Percentiles rank a stretch among this genome's conserved stretches.
phyloP scores from a whole-genome alignment of 371 early-diverging fungal genomes.

The Mortierella polycephala region DNA sequence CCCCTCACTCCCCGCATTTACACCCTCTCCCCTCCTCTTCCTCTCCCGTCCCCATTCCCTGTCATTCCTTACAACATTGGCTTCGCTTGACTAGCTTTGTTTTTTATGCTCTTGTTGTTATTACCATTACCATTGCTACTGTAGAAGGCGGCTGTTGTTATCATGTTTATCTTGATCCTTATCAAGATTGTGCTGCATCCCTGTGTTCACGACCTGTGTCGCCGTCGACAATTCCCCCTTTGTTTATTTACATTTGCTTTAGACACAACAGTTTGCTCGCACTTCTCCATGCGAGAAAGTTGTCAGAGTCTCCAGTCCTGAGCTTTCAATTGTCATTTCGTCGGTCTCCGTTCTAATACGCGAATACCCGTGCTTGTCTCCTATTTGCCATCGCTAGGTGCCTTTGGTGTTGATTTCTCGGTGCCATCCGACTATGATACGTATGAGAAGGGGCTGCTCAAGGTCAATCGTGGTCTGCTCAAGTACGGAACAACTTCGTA shows the following conservation, averaged over 20 bases:
- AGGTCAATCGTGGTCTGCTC: conserved; percentile 79
- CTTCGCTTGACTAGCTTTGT: too few species aligned
- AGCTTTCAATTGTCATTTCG: too few species aligned
- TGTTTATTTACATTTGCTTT: conserved; percentile 11
- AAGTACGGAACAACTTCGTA: conserved; percentile 85
- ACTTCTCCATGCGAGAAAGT: background rate
- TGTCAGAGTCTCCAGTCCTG: too few species aligned
- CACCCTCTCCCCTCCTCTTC: background rate
- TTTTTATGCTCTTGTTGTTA: background rate
- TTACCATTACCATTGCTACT: background rate
- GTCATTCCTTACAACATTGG: background rate
- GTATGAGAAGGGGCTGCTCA: conserved; percentile 60
- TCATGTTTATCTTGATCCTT: conserved; percentile 33
- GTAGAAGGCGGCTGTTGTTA: conserved; percentile 6
- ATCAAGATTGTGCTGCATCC: conserved; percentile 48
- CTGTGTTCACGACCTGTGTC: conserved; percentile 9
- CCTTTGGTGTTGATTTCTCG: conserved; percentile 89
- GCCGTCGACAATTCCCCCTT: background rate
- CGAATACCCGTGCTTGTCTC: background rate
- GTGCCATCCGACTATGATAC: conserved; percentile 65
- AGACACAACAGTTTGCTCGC: background rate
- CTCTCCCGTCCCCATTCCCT: background rate
- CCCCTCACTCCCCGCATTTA: background rate
- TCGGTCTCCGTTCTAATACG: too few species aligned
- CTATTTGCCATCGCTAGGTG: conserved; percentile 56